These are phyloP conservation scores for Phytophthora quininea DNA, from an alignment of 352 stramenopile species.

Conservation along the genomic window DNA sequence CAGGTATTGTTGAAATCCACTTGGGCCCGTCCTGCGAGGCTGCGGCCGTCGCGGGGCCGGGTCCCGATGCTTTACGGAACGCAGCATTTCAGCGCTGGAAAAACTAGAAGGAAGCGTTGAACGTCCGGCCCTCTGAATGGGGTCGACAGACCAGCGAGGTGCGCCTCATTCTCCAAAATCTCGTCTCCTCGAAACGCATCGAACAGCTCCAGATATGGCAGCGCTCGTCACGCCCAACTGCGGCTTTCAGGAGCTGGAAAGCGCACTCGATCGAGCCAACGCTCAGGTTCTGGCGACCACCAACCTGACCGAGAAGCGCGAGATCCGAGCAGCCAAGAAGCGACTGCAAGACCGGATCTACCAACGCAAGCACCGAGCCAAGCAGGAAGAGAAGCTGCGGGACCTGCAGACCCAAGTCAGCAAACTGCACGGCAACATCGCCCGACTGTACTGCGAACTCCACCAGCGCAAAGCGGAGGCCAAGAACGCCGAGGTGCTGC, in stretches of 20 bases:
- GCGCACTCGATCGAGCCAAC: conserved; percentile 12
- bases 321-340: conserved; percentile 26
- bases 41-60: no score
- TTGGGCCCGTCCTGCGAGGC: no score
- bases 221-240: conserved; percentile 7
- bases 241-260: conserved; percentile 22
- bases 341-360: conserved; percentile 43
- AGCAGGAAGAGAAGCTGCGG: conserved; percentile 28
- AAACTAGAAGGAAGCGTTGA: not conserved
- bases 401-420: conserved; percentile 13
- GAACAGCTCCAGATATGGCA: conserved; percentile 4
- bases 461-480: conserved; percentile 16
- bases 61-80: not conserved
- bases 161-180: not conserved
- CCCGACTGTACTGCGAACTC: conserved; percentile 28
- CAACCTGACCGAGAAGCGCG: conserved; percentile 23
- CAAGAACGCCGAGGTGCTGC: conserved; percentile 11
- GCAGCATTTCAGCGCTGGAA: not conserved
- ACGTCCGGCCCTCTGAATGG: not conserved
- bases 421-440: conserved; percentile 22
- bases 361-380: conserved; percentile 45
- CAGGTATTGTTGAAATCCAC: no score
- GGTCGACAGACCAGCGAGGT: not conserved
- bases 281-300: conserved; percentile 20
- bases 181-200: not conserved